Evolutionary conservation across 306 rosid genomes (phyloP).

Genomic region (Arachis hypogaea): DNA sequence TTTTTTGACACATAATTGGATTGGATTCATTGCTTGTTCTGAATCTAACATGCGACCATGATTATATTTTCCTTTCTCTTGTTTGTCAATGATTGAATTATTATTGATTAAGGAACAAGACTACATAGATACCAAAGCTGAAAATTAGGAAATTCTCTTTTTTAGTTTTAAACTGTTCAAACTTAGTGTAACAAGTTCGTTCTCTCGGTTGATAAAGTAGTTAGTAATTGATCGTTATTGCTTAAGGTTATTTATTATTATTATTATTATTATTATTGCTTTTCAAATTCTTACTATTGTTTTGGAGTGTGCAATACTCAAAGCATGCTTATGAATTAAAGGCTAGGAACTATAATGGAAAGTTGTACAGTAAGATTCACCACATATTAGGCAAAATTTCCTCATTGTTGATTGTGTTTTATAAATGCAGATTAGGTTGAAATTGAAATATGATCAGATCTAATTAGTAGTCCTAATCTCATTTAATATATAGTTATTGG

Average conservation of each 20-base stretch:
- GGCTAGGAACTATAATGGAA: constrained; percentile 6
- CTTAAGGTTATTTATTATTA: neutral
- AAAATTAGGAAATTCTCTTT: neutral
- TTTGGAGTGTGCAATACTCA: constrained; percentile 21
- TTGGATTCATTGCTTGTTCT: constrained; percentile 24
- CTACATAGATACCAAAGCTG: constrained; percentile 11
- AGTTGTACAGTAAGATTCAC: neutral
- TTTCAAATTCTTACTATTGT: constrained; percentile 2
- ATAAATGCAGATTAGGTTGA: neutral
- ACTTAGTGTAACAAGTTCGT: constrained; percentile 6
- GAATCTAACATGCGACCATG: constrained; percentile 14
- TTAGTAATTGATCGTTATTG: neutral
- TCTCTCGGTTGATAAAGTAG: neutral
- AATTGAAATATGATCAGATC: constrained; percentile 4
- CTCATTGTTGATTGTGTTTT: too few relatives aligned
- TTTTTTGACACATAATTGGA: neutral
- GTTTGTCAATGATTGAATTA: constrained; percentile 16
- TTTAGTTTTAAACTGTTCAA: neutral
- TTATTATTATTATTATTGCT: neutral
- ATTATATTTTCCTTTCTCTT: neutral
- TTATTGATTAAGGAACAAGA: neutral
- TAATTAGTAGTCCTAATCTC: constrained; percentile 12
- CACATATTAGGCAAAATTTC: neutral
- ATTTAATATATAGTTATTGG: neutral
- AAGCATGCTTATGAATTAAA: neutral